Conservation (phyloP, 495 filamentous ascomycete species). For the Penicillium bovifimosum region DNA sequence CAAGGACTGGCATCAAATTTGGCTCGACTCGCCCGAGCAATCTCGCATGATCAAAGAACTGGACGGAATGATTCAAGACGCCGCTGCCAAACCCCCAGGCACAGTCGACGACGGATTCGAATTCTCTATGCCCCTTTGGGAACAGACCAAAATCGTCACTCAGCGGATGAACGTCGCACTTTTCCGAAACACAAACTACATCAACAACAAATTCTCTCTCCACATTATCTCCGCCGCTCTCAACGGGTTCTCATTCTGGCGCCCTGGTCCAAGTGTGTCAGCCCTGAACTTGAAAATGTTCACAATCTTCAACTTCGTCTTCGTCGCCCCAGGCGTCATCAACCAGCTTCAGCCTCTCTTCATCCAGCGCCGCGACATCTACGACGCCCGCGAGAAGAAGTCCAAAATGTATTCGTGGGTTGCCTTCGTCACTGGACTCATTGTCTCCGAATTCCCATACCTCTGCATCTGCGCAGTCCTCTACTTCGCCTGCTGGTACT, state of each 20-base stretch:
- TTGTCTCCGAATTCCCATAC: slow-evolving; percentile 51
- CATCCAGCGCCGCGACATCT: slow-evolving; percentile 48
- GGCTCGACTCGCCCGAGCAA: slow-evolving; percentile 53
- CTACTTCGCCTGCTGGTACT: slow-evolving; percentile 51
- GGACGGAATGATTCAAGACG: slow-evolving; percentile 44
- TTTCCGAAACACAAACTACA: slow-evolving; percentile 58
- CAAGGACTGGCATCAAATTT: slow-evolving; percentile 59
- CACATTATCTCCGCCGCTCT: slow-evolving; percentile 33
- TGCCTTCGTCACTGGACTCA: slow-evolving; percentile 44
- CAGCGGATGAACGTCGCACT: slow-evolving; percentile 55
- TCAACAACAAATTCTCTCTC: slow-evolving; percentile 54
- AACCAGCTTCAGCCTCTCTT: slow-evolving; percentile 51
- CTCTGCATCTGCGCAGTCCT: slow-evolving; percentile 44
- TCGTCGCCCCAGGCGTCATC: slow-evolving; percentile 46
- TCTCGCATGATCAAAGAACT: slow-evolving; percentile 45
- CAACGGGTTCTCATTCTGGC: slow-evolving; percentile 43
- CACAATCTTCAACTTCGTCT: slow-evolving; percentile 47
- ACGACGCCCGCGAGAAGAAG: slow-evolving; percentile 48
- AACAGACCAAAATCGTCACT: slow-evolving; percentile 52
- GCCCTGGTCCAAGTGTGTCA: slow-evolving; percentile 21
- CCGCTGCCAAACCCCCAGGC: slow-evolving; percentile 27
- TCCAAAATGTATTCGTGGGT: slow-evolving; percentile 51
- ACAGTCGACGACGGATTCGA: slow-evolving; percentile 39
- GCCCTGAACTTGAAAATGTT: slow-evolving; percentile 31
- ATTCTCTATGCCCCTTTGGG: slow-evolving; percentile 53